phyloP scores from a whole-genome alignment of 1,139 yeast species.

The Candida tropicalis region DNA sequence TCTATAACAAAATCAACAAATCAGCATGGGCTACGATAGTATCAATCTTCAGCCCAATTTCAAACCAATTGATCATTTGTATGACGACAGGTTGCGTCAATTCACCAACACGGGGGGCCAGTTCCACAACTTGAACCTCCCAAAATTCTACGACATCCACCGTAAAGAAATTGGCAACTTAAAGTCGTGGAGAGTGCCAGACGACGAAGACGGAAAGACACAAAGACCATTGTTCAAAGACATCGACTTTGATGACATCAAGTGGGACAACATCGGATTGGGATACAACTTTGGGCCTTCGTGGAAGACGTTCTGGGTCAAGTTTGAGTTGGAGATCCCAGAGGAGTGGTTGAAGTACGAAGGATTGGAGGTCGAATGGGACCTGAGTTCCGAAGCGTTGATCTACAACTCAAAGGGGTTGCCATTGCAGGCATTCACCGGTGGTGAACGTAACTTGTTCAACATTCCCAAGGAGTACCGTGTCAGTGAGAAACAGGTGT shows the following conservation, averaged over 20 bases:
- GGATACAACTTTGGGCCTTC: constrained; percentile 91
- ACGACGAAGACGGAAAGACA: constrained; percentile 49
- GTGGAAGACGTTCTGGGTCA: constrained; percentile 97
- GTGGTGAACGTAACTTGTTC: constrained; percentile 80
- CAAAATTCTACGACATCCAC: constrained; percentile 74
- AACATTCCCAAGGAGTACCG: constrained; percentile 59
- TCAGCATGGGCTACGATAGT: constrained; percentile 26
- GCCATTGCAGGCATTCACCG: constrained; percentile 84
- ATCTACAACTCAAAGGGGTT: constrained; percentile 67
- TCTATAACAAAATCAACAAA: no score
- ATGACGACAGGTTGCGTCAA: constrained; percentile 78
- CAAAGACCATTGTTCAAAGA: constrained; percentile 78
- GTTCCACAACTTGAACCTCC: constrained; percentile 69
- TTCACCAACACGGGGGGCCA: constrained; percentile 75
- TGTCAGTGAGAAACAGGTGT: constrained; percentile 43
- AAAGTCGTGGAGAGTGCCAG: constrained; percentile 68
- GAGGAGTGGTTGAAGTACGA: constrained; percentile 52
- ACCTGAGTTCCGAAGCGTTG: constrained; percentile 83
- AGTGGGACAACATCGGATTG: constrained; percentile 62
- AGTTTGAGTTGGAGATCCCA: constrained; percentile 65
- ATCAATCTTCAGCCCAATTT: constrained; percentile 70
- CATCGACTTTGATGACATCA: constrained; percentile 42
- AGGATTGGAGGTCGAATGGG: constrained; percentile 78
- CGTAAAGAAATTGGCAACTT: constrained; percentile 52
- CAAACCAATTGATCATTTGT: constrained; percentile 80